Evolutionary conservation across 768 basidiomycete genomes (phyloP).

Genomic region (Pleurotus pulmonarius): DNA sequence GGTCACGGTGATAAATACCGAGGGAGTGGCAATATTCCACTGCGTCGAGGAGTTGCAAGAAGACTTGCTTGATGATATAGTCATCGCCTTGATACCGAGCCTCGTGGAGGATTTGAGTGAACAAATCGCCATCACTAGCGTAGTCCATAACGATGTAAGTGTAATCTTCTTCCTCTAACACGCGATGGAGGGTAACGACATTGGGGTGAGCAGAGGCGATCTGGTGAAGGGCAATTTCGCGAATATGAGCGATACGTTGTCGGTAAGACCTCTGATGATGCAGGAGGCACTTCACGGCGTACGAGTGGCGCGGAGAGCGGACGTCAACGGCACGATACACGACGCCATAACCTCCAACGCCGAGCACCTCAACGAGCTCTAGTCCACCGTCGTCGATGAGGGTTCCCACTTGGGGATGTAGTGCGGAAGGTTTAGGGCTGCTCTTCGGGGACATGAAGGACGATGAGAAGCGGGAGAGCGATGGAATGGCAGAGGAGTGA

Average conservation of each 20-base stretch:
- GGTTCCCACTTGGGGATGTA: constrained; percentile 62
- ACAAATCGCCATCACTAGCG: constrained; percentile 87
- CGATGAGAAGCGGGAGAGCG: neutral
- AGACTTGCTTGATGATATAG: constrained; percentile 81
- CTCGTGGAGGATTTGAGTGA: constrained; percentile 80
- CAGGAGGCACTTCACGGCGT: constrained; percentile 90
- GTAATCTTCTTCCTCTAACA: constrained; percentile 76
- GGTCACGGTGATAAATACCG: constrained; percentile 93
- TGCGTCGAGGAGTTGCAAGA: constrained; percentile 90
- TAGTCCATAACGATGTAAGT: constrained; percentile 95
- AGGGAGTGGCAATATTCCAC: constrained; percentile 90
- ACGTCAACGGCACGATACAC: constrained; percentile 85
- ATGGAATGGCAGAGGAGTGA: neutral
- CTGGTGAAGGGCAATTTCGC: constrained; percentile 83
- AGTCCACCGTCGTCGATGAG: constrained; percentile 80
- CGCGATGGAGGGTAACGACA: constrained; percentile 86
- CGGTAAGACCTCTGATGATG: constrained; percentile 47
- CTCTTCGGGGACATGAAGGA: constrained; percentile 32
- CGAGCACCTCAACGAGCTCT: constrained; percentile 82
- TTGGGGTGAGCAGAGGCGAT: constrained; percentile 71
- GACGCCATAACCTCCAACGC: constrained; percentile 92
- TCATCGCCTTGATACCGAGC: constrained; percentile 83
- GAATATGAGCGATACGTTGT: constrained; percentile 74
- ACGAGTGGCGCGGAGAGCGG: constrained; percentile 50
- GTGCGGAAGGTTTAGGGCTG: constrained; percentile 16